phyloP scores from a whole-genome alignment of 2,329 filamentous ascomycete genomes.

The Pyrenochaeta sp. region DNA sequence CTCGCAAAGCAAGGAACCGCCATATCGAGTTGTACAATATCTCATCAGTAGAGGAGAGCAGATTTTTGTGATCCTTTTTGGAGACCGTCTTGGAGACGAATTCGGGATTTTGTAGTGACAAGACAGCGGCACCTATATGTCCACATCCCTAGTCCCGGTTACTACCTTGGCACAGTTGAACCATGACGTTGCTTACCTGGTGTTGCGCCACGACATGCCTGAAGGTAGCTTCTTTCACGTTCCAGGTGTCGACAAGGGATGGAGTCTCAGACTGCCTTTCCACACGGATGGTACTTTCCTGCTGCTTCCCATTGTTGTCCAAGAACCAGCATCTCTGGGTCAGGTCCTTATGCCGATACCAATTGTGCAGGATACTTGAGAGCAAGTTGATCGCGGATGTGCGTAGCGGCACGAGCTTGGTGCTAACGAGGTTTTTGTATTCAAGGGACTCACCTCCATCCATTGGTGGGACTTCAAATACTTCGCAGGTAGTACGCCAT shows the following conservation, averaged over 20 bases:
- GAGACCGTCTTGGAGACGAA: constrained; percentile 75
- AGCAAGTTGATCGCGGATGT: constrained; percentile 81
- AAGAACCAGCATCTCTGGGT: constrained; percentile 81
- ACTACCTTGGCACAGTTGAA: constrained; percentile 6
- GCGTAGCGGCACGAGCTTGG: constrained; percentile 76
- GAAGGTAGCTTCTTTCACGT: constrained; percentile 69
- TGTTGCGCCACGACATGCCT: constrained; percentile 50
- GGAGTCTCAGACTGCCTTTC: constrained; percentile 63
- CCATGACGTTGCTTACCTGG: constrained; percentile 21
- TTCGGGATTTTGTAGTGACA: constrained; percentile 72
- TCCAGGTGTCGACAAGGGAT: constrained; percentile 71
- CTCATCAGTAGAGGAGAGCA: constrained; percentile 72
- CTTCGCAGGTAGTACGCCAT: constrained; percentile 81
- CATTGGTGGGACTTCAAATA: constrained; percentile 81
- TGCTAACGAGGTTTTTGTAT: constrained; percentile 81
- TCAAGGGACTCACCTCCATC: constrained; percentile 82
- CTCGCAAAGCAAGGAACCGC: constrained; percentile 88
- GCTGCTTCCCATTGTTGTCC: constrained; percentile 35
- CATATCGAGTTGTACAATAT: constrained; percentile 80
- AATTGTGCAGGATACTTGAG: constrained; percentile 80
- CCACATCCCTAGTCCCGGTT: constrained; percentile 32
- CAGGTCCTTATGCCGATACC: constrained; percentile 82
- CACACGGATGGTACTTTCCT: constrained; percentile 69
- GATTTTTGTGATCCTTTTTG: constrained; percentile 57
- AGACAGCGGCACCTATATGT: constrained; percentile 59